A percentile compares a stretch with the other conserved stretches of the same genome.
Evolutionary conservation across 345 rosid genomes (phyloP).

Genomic region (sweet orange (Citrus sinensis)): DNA sequence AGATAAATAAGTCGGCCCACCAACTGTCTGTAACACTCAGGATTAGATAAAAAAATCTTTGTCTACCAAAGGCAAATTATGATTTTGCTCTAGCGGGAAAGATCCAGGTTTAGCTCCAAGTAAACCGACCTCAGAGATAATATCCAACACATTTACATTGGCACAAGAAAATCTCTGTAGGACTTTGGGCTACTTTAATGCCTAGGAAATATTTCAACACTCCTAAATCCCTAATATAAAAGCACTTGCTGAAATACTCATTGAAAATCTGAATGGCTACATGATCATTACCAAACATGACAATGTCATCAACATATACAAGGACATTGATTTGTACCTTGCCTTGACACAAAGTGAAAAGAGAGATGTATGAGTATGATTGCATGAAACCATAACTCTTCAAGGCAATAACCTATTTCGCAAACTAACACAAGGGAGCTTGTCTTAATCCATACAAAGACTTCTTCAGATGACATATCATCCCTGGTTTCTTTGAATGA

Average conservation of each 20-base stretch:
- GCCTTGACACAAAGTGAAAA: not conserved
- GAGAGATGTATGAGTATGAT: not conserved
- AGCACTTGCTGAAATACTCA: not conserved
- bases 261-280: not conserved
- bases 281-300: not conserved
- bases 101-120: not conserved
- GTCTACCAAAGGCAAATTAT: not conserved
- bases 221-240: not conserved
- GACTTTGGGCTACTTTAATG: not conserved
- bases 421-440: not conserved
- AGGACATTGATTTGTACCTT: not conserved
- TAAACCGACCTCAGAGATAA: slow-evolving; percentile 6
- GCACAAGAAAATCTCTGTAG: not conserved
- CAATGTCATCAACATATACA: not conserved
- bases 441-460: not conserved
- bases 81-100: slow-evolving; percentile 5
- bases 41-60: not conserved
- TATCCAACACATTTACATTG: not conserved
- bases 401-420: not conserved
- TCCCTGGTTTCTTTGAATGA: not conserved
- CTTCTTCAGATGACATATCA: not conserved
- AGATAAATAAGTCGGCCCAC: not conserved
- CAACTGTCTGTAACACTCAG: not conserved
- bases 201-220: not conserved
- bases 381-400: not conserved